phyloP scores from a whole-genome alignment of 176 grass and related monocot species.

The Aegilops sharonensis region DNA sequence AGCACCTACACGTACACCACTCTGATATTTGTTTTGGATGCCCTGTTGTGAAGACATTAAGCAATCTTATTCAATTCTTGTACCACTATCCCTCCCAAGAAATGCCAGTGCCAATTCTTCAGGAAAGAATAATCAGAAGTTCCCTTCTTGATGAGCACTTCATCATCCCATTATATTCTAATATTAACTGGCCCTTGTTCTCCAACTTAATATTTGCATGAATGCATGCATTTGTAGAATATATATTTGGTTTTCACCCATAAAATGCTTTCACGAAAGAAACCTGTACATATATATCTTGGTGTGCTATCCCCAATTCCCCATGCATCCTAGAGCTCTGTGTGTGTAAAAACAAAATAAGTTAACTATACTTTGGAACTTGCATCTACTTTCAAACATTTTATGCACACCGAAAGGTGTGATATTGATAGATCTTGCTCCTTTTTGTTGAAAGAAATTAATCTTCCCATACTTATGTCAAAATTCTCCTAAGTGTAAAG shows the following conservation, averaged over 20 bases:
- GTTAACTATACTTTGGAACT: conserved; percentile 12
- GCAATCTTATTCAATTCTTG: conserved; percentile 51
- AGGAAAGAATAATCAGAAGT: conserved; percentile 53
- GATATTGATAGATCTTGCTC: conserved; percentile 33
- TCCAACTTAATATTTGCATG: neutral
- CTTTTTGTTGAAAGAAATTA: conserved; percentile 37
- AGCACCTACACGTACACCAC: conserved; percentile 9
- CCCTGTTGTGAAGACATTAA: conserved; percentile 16
- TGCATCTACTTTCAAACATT: conserved; percentile 22
- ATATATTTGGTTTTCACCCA: neutral
- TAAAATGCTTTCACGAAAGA: neutral
- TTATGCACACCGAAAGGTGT: conserved; percentile 37
- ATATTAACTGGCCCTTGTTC: conserved; percentile 4
- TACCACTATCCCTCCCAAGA: conserved; percentile 22
- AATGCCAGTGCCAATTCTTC: conserved; percentile 32
- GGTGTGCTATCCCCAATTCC: neutral
- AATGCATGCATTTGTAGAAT: neutral
- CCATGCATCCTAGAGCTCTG: neutral
- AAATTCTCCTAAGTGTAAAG: conserved; percentile 58
- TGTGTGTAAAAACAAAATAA: conserved; percentile 11
- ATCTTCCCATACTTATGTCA: conserved; percentile 17
- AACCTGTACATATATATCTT: neutral
- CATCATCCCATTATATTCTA: conserved; percentile 27
- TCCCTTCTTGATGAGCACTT: conserved; percentile 51
- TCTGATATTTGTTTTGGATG: conserved; percentile 29